Conservation (phyloP, 768 basidiomycete genomes). For the Daedaleopsis sinensis region DNA sequence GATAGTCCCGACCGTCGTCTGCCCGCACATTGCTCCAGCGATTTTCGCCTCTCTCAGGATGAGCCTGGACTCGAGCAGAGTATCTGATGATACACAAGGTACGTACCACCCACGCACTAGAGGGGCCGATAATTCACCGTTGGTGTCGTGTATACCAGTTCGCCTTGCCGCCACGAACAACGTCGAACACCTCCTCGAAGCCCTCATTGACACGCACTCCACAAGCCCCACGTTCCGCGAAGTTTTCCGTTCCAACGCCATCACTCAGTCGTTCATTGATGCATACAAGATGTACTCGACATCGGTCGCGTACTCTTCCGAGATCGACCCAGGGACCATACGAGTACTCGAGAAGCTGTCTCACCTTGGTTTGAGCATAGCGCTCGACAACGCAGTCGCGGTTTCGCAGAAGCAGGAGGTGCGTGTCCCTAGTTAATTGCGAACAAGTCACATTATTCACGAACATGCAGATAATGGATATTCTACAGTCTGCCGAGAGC, state of each 20-base stretch:
- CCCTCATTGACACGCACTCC: conserved; percentile 69
- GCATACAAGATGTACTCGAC: conserved; percentile 60
- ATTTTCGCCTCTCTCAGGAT: conserved; percentile 70
- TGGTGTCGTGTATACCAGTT: not conserved
- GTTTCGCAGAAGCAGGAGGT: conserved; percentile 78
- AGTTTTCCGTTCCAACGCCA: conserved; percentile 72
- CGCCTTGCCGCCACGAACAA: conserved; percentile 34
- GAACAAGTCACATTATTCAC: not conserved
- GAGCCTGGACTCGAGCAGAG: conserved; percentile 41
- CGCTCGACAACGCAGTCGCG: conserved; percentile 62
- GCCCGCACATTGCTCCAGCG: conserved; percentile 71
- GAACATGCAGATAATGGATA: conserved; percentile 55
- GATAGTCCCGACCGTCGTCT: conserved; percentile 43
- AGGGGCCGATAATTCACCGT: not conserved
- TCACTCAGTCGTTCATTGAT: conserved; percentile 67
- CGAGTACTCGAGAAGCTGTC: conserved; percentile 70
- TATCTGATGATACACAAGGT: conserved; percentile 33
- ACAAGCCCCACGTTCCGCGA: conserved; percentile 68
- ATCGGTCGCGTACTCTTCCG: conserved; percentile 39
- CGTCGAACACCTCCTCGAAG: conserved; percentile 67
- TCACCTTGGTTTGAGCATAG: conserved; percentile 69
- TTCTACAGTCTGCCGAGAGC: conserved; percentile 54
- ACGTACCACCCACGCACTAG: not conserved
- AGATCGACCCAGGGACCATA: conserved; percentile 47
- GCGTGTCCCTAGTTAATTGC: conserved; percentile 13